phyloP scores from a whole-genome alignment of 2,329 filamentous ascomycete genomes.

The Celoporthe dispersa region DNA sequence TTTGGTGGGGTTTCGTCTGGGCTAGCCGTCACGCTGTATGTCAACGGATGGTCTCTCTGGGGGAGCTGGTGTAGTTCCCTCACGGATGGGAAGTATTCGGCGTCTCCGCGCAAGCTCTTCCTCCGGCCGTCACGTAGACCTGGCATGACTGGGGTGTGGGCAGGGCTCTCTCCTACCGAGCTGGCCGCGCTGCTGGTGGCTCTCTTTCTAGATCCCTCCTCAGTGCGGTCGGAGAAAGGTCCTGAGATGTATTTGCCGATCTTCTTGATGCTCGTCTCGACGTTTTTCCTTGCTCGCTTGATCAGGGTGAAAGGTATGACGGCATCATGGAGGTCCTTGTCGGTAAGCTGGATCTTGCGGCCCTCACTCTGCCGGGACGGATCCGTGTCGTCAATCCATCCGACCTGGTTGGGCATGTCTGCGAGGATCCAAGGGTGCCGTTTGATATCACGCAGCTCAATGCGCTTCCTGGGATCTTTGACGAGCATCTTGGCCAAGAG shows the following conservation, averaged over 20 bases:
- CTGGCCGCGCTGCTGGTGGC: conserved; percentile 68
- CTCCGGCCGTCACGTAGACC: conserved; percentile 58
- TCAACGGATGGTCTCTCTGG: conserved; percentile 72
- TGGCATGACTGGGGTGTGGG: conserved; percentile 53
- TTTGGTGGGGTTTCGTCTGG: conserved; percentile 55
- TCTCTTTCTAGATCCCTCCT: conserved; percentile 57
- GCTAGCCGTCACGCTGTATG: conserved; percentile 74
- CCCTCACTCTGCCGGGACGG: conserved; percentile 77
- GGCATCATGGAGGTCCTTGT: conserved; percentile 84
- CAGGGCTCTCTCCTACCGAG: conserved; percentile 61
- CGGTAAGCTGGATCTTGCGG: conserved; percentile 88
- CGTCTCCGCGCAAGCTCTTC: conserved; percentile 56
- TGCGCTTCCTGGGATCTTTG: conserved; percentile 88
- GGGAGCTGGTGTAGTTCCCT: conserved; percentile 39
- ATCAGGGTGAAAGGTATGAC: conserved; percentile 89
- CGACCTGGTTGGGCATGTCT: conserved; percentile 72
- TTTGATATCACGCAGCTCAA: conserved; percentile 90
- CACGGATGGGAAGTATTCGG: conserved; percentile 54
- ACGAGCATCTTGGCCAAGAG: conserved; percentile 78
- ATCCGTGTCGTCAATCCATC: conserved; percentile 95
- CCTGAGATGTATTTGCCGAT: conserved; percentile 68
- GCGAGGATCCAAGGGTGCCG: conserved; percentile 88
- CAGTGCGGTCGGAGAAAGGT: conserved; percentile 57
- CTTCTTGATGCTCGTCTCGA: conserved; percentile 78
- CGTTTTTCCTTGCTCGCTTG: conserved; percentile 79